These are phyloP conservation scores for Fusarium redolens DNA, from an alignment of 2,329 filamentous ascomycete species.

Conservation along the genomic window DNA sequence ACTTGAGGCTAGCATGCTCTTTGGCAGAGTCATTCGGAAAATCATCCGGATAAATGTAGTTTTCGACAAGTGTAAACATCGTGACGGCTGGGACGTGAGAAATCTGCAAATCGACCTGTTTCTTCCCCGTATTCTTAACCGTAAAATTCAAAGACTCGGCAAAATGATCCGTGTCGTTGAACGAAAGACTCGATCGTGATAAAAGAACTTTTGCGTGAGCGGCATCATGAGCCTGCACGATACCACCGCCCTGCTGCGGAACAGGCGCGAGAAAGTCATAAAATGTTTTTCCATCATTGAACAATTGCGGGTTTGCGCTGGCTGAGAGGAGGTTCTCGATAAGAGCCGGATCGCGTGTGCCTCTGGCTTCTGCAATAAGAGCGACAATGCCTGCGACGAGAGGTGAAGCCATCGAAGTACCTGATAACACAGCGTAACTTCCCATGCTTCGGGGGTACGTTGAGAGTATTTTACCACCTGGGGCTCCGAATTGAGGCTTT, in stretches of 20 bases:
- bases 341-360: slow-evolving; percentile 61
- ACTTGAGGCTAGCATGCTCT: slow-evolving; percentile 56
- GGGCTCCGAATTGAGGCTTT: slow-evolving; percentile 67
- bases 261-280: slow-evolving; percentile 62
- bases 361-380: slow-evolving; percentile 63
- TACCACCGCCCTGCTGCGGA: slow-evolving; percentile 69
- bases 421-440: slow-evolving; percentile 63
- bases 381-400: slow-evolving; percentile 66
- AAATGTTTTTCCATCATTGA: slow-evolving; percentile 57
- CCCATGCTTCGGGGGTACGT: slow-evolving; percentile 62
- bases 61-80: slow-evolving; percentile 60
- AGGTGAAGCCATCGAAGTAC: slow-evolving; percentile 71
- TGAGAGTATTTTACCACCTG: slow-evolving; percentile 68
- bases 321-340: slow-evolving; percentile 63
- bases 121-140: slow-evolving; percentile 64
- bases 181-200: slow-evolving; percentile 67
- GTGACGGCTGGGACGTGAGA: slow-evolving; percentile 63
- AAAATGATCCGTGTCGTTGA: slow-evolving; percentile 73
- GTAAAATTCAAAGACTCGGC: slow-evolving; percentile 61
- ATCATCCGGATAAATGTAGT: slow-evolving; percentile 49
- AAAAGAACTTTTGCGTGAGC: slow-evolving; percentile 65
- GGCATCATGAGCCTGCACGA: slow-evolving; percentile 70
- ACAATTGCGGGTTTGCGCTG: slow-evolving; percentile 61
- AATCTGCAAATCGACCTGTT: slow-evolving; percentile 63
- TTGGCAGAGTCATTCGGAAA: slow-evolving; percentile 60